A percentile compares a stretch with the other conserved stretches of the same genome.
phyloP scores from a whole-genome alignment of 371 early-diverging fungal genomes.

The Rhizopus microsporus region DNA sequence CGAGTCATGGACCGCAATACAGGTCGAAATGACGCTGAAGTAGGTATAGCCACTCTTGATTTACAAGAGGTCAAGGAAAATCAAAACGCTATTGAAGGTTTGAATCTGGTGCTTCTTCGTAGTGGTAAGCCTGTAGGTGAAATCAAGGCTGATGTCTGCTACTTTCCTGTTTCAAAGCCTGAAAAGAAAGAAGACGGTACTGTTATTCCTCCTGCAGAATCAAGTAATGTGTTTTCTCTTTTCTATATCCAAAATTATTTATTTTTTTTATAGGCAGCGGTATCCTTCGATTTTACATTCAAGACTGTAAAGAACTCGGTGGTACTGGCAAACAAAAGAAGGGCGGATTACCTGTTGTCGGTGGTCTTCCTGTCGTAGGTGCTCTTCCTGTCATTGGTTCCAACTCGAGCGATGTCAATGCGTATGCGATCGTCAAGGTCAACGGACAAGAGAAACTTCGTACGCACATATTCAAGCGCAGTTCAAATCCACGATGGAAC shows the following conservation, averaged over 20 bases:
- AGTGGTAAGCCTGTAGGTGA: slow-evolving; percentile 35
- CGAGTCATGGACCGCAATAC: slow-evolving; percentile 31
- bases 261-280: slow-evolving; percentile 31
- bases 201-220: slow-evolving; percentile 25
- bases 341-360: slow-evolving; percentile 21
- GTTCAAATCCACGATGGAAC: slow-evolving; percentile 45
- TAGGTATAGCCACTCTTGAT: slow-evolving; percentile 53
- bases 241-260: background rate
- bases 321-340: slow-evolving; percentile 21
- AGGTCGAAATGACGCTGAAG: slow-evolving; percentile 28
- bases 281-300: slow-evolving; percentile 39
- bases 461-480: slow-evolving; percentile 37
- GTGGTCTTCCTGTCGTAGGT: slow-evolving; percentile 26
- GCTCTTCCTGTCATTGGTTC: slow-evolving; percentile 26
- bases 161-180: slow-evolving; percentile 33
- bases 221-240: slow-evolving; percentile 12
- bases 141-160: slow-evolving; percentile 34
- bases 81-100: slow-evolving; percentile 28
- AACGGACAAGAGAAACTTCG: slow-evolving; percentile 35
- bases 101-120: slow-evolving; percentile 23
- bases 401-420: slow-evolving; percentile 21
- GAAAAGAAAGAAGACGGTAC: slow-evolving; percentile 37
- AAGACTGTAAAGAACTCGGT: slow-evolving; percentile 43
- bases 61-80: slow-evolving; percentile 51
- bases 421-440: slow-evolving; percentile 37